phyloP scores from a whole-genome alignment of 2,329 filamentous ascomycete genomes.

The Hymenoscyphus infarciens region DNA sequence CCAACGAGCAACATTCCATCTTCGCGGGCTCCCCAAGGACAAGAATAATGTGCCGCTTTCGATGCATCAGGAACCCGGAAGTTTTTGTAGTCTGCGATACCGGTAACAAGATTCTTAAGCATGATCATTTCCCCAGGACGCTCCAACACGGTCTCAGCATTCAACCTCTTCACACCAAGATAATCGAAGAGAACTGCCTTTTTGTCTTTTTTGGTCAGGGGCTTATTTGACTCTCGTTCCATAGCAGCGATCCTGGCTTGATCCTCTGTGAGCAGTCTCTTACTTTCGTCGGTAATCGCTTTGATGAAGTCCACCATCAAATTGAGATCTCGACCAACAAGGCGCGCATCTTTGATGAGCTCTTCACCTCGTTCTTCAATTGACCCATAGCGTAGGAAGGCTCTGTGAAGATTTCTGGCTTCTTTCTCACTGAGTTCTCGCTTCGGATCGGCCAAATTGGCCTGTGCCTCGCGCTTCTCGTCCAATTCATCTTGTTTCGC shows the following conservation, averaged over 20 bases:
- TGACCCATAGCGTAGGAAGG: constrained; percentile 86
- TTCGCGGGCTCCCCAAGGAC: constrained; percentile 86
- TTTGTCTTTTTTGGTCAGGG: constrained; percentile 91
- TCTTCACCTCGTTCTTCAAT: constrained; percentile 86
- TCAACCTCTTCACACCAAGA: constrained; percentile 87
- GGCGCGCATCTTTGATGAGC: constrained; percentile 79
- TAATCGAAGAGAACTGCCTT: constrained; percentile 97
- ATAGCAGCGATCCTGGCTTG: constrained; percentile 56
- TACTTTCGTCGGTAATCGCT: constrained; percentile 64
- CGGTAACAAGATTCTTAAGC: constrained; percentile 69
- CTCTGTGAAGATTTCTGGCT: constrained; percentile 83
- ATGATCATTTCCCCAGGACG: constrained; percentile 85
- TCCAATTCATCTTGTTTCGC: constrained; percentile 67
- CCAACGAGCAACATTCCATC: constrained; percentile 97
- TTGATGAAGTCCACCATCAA: constrained; percentile 71
- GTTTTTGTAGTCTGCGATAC: constrained; percentile 64
- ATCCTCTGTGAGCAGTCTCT: constrained; percentile 73
- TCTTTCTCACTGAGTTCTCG: constrained; percentile 92
- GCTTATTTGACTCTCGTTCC: constrained; percentile 71
- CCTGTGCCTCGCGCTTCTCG: constrained; percentile 64
- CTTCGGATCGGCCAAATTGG: constrained; percentile 74
- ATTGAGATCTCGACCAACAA: constrained; percentile 77
- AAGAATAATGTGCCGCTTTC: constrained; percentile 88
- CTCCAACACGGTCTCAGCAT: constrained; percentile 91
- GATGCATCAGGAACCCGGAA: constrained; percentile 90